Evolutionary conservation across 2,329 filamentous ascomycete genomes (phyloP).

Genomic region (Penicillium sclerotigenum): DNA sequence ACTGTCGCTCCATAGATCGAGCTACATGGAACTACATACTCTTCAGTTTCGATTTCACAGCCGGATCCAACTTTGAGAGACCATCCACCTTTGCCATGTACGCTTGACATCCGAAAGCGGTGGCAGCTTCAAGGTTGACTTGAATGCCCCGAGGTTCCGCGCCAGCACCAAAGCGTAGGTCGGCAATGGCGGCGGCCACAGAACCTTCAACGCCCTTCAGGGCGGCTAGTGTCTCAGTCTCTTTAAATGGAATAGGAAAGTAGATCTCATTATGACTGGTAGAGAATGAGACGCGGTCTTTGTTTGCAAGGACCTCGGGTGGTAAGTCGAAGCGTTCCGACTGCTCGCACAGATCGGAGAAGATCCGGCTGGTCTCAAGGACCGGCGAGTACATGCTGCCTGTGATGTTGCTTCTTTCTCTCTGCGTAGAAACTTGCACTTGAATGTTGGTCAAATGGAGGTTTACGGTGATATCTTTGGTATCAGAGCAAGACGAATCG

Average conservation of each 20-base stretch:
- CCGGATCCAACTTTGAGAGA: conserved; percentile 38
- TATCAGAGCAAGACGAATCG: background rate
- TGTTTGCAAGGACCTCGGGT: conserved; percentile 29
- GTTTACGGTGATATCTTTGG: background rate
- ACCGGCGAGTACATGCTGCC: conserved; percentile 32
- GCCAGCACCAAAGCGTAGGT: conserved; percentile 50
- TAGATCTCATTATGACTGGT: conserved; percentile 39
- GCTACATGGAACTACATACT: conserved; percentile 19
- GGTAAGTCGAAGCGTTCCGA: conserved; percentile 35
- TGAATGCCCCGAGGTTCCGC: conserved; percentile 38
- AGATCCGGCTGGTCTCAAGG: conserved; percentile 38
- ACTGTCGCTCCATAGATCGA: background rate
- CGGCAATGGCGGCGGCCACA: conserved; percentile 58
- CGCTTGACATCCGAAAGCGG: conserved; percentile 42
- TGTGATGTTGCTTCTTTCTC: conserved; percentile 15
- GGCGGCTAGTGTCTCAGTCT: conserved; percentile 53
- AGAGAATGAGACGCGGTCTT: conserved; percentile 37
- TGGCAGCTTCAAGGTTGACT: conserved; percentile 39
- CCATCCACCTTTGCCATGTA: conserved; percentile 44
- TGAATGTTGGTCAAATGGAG: background rate
- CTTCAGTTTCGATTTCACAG: conserved; percentile 40
- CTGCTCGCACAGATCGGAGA: conserved; percentile 36
- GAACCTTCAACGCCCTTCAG: conserved; percentile 60
- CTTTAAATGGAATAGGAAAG: conserved; percentile 49
- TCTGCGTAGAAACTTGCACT: background rate